These are phyloP conservation scores for Salix brachista DNA, from an alignment of 345 rosid species.

Conservation along the genomic window DNA sequence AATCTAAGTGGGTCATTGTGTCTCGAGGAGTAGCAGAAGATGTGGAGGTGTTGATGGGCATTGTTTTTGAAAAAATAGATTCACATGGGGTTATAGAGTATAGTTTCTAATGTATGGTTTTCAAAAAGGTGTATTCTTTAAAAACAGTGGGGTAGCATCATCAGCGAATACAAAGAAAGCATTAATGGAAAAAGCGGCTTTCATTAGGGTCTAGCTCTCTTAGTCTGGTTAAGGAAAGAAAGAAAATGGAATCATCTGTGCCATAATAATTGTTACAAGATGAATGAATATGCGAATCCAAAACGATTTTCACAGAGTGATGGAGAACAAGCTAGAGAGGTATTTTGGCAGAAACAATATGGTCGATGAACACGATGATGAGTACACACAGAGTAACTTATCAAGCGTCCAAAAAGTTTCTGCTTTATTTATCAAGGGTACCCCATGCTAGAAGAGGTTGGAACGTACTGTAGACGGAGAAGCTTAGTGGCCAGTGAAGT, in stretches of 20 bases:
- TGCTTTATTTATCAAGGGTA: background rate
- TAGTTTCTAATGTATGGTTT: background rate
- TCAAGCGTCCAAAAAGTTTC: background rate
- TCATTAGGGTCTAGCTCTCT: background rate
- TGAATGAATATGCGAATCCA: background rate
- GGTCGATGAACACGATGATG: background rate
- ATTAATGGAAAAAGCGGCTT: background rate
- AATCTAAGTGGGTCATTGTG: constrained; percentile 33
- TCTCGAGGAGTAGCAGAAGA: background rate
- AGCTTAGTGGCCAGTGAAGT: no score
- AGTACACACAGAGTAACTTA: background rate
- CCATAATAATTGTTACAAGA: background rate
- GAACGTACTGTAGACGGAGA: no score
- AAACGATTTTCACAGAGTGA: background rate
- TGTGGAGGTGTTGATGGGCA: background rate
- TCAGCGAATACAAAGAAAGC: background rate
- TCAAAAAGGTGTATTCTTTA: background rate
- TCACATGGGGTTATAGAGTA: background rate
- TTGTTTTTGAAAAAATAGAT: background rate
- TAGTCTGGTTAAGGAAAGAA: background rate
- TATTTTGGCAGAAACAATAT: background rate
- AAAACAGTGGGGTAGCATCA: background rate
- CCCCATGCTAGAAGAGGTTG: no score
- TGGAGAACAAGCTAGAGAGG: background rate
- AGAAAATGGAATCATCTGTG: background rate